Conservation (phyloP, 2,329 filamentous ascomycete species). For the Xylaria digitata region DNA sequence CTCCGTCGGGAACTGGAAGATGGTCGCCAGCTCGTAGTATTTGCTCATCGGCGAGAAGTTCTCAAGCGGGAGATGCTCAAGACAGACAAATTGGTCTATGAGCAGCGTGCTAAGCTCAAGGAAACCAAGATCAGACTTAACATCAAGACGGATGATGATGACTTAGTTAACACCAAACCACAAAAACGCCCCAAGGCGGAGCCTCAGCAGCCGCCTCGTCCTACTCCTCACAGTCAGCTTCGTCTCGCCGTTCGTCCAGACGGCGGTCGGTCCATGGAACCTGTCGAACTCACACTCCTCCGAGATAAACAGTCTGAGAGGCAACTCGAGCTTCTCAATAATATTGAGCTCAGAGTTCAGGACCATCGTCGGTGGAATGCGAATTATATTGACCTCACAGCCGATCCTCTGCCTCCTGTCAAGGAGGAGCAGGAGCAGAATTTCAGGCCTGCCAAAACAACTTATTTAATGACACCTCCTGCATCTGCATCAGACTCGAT, state of each 20-base stretch:
- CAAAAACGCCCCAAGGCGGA: conserved; percentile 73
- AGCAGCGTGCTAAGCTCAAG: conserved; percentile 84
- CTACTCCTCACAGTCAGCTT: conserved; percentile 70
- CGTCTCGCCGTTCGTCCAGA: conserved; percentile 77
- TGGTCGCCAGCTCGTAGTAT: conserved; percentile 80
- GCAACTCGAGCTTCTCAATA: conserved; percentile 80
- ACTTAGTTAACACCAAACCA: conserved; percentile 90
- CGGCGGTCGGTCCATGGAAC: conserved; percentile 75
- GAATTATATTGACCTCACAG: conserved; percentile 87
- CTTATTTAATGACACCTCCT: conserved; percentile 75
- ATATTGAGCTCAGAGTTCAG: conserved; percentile 86
- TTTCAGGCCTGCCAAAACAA: conserved; percentile 78
- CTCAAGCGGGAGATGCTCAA: conserved; percentile 81
- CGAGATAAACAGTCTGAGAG: conserved; percentile 83
- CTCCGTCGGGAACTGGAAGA: conserved; percentile 91
- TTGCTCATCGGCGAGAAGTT: conserved; percentile 83
- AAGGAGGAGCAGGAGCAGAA: conserved; percentile 71
- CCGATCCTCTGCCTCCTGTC: conserved; percentile 83
- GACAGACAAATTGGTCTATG: conserved; percentile 81
- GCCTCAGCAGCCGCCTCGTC: conserved; percentile 67
- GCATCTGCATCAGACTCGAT: conserved; percentile 67
- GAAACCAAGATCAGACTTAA: conserved; percentile 87
- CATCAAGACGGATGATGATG: conserved; percentile 93
- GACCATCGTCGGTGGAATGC: conserved; percentile 94
- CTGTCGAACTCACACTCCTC: conserved; percentile 78